Evolutionary conservation across 2,329 filamentous ascomycete genomes (phyloP), one percentile per base, ranked within the genome.

Genomic region (Ceratocystis lukuohia): DNA sequence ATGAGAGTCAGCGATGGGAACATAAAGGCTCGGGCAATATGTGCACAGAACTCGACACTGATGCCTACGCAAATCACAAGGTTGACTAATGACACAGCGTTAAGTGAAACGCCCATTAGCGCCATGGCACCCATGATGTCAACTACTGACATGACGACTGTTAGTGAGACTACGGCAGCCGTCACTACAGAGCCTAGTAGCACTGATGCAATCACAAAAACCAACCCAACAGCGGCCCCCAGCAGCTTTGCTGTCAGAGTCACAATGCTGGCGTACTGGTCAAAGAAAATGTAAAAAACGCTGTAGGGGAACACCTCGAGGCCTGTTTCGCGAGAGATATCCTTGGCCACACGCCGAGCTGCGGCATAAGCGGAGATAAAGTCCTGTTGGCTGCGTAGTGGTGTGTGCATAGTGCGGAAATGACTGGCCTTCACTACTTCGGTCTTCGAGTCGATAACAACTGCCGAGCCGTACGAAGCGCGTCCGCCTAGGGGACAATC

Each of bases 211-310:
- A 99, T 83, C 68, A 88, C 74, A 67, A 96, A 88, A 68, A 97
- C 96, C 70, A 96, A 89, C 30, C 82, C 89, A 15, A 97, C 80
- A 0, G 91, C 93, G 2, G 89, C 88, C 50, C 88, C 88, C 37
- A 99, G 82, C 0, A 99, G 83, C 0, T 87, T 84, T 0, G 83
- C 87, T 0, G 93, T 92, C 3, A 97, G 81, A 10, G 82, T 81
- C 22, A 96, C 85, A 69, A 99, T 97, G 67, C 84, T 84, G 5
- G 90, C 83, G 73, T 99, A 99, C 74, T 97, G 94, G 74, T 99
- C 94, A 74, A 99, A 99, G 82, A 97, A 99, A 74, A 99, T 92
- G 78, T 99, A 99, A 75, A 96, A 96, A 68, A 96, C 87, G 71
- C 90, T 95, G 78, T 99, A 99, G 0, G 94, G 91, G 80, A 99